Conservation (phyloP, 192 early-diverging fungal genomes). For the Coemansia sp. region DNA sequence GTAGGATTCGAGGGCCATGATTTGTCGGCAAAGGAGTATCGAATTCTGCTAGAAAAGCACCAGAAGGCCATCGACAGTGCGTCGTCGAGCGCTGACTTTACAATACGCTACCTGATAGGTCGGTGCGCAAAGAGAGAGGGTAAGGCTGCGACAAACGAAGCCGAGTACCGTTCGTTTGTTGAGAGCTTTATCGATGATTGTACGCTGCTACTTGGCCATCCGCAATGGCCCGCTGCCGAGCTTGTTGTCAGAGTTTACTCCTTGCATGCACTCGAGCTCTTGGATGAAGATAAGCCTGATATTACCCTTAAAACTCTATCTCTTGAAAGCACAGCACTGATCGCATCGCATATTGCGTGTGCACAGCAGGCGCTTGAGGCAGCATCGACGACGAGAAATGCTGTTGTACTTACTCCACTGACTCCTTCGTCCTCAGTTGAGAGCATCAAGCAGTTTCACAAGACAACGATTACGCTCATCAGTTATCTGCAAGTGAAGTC, state of each 20-base stretch:
- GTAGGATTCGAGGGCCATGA: slow-evolving; percentile 32
- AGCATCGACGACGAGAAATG: background rate
- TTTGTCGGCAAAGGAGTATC: slow-evolving; percentile 37
- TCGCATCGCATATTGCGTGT: slow-evolving; percentile 59
- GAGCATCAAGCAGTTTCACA: slow-evolving; percentile 12
- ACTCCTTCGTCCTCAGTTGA: background rate
- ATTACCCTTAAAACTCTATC: slow-evolving; percentile 57
- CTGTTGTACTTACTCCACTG: background rate
- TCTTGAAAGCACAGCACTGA: slow-evolving; percentile 63
- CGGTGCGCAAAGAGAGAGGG: slow-evolving; percentile 56
- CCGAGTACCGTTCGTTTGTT: slow-evolving; percentile 71
- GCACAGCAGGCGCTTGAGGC: slow-evolving; percentile 7
- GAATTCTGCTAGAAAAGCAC: slow-evolving; percentile 37
- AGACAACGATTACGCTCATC: slow-evolving; percentile 18
- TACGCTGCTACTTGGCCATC: slow-evolving; percentile 67
- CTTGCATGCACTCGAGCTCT: slow-evolving; percentile 63
- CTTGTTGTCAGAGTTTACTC: slow-evolving; percentile 66
- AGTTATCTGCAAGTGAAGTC: slow-evolving; percentile 41
- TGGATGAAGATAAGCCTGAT: slow-evolving; percentile 65
- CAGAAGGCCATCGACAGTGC: slow-evolving; percentile 57
- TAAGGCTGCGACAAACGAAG: slow-evolving; percentile 54
- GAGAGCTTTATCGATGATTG: slow-evolving; percentile 75
- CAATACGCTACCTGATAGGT: slow-evolving; percentile 61
- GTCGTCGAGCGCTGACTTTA: slow-evolving; percentile 56
- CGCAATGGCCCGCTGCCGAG: slow-evolving; percentile 91